A percentile compares a stretch with the other conserved stretches of the same genome.
Conservation (phyloP, 83 land plant genomes). For the Diphasiastrum complanatum region DNA sequence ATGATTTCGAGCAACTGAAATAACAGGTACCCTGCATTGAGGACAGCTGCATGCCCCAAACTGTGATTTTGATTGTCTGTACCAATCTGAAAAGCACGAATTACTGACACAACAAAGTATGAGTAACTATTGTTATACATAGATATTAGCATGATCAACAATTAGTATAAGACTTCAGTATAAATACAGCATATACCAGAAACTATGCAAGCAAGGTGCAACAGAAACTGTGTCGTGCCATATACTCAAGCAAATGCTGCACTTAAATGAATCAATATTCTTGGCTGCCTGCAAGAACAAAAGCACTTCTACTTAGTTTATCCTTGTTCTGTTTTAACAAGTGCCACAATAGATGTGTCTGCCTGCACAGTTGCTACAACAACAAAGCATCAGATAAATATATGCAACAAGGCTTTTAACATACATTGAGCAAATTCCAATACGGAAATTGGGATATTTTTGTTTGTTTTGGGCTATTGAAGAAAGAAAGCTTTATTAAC, state of each 20-base stretch:
- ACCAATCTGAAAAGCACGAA: conserved; percentile 72
- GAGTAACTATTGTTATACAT: too few species aligned
- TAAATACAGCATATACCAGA: conserved; percentile 38
- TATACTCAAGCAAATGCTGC: conserved; percentile 61
- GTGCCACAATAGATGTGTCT: too few species aligned
- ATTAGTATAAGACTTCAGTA: background rate
- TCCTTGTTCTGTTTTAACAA: too few species aligned
- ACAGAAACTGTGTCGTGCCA: conserved; percentile 74
- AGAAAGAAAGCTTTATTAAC: too few species aligned
- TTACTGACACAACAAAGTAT: conserved; percentile 36
- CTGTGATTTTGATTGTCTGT: conserved; percentile 36
- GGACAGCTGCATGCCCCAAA: conserved; percentile 40
- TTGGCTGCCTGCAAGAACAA: conserved; percentile 41
- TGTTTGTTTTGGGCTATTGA: too few species aligned
- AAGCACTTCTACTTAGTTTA: too few species aligned
- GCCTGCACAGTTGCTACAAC: too few species aligned
- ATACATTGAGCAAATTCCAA: too few species aligned
- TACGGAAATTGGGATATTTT: too few species aligned
- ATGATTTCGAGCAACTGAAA: conserved; percentile 60
- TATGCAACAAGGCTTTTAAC: too few species aligned
- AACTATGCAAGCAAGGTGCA: conserved; percentile 75
- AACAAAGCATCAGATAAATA: too few species aligned
- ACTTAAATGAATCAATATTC: conserved; percentile 48
- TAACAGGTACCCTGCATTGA: conserved; percentile 55
- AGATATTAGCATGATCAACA: background rate